A percentile compares a stretch with the other conserved stretches of the same genome.
Evolutionary conservation across 345 rosid species (phyloP).

Genomic region (Noccaea caerulescens): DNA sequence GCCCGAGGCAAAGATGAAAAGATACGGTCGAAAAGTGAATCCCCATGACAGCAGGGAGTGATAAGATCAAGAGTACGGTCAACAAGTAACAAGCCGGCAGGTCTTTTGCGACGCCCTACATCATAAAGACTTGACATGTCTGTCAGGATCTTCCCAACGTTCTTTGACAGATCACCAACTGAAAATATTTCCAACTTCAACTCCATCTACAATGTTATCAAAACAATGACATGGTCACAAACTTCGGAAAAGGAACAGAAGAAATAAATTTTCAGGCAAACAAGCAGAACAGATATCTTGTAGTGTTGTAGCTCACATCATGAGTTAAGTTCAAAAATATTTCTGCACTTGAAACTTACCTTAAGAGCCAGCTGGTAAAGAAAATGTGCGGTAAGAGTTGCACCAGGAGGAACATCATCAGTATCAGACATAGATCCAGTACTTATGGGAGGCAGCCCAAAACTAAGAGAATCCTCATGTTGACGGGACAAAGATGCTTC

Average conservation of each 20-base stretch:
- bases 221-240: slow-evolving; percentile 43
- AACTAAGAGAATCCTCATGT: slow-evolving; percentile 80
- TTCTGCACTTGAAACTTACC: slow-evolving; percentile 48
- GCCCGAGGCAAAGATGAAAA: slow-evolving; percentile 79
- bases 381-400: slow-evolving; percentile 87
- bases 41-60: slow-evolving; percentile 92
- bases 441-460: slow-evolving; percentile 83
- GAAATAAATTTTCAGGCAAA: slow-evolving; percentile 5
- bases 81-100: slow-evolving; percentile 86
- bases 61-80: slow-evolving; percentile 95
- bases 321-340: slow-evolving; percentile 42
- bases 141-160: slow-evolving; percentile 88
- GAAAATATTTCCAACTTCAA: slow-evolving; percentile 96
- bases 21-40: slow-evolving; percentile 86
- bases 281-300: slow-evolving; percentile 1
- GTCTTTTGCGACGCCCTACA: slow-evolving; percentile 90
- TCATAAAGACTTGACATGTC: slow-evolving; percentile 99
- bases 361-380: slow-evolving; percentile 87
- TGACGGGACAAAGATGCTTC: slow-evolving; percentile 75
- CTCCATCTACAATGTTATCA: slow-evolving; percentile 76
- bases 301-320: slow-evolving; percentile 44
- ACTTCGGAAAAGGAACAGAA: slow-evolving; percentile 22
- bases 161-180: slow-evolving; percentile 83
- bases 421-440: slow-evolving; percentile 62
- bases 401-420: slow-evolving; percentile 87